Conservation (phyloP, 495 filamentous ascomycete species). For the Sordaria brevicollis region DNA sequence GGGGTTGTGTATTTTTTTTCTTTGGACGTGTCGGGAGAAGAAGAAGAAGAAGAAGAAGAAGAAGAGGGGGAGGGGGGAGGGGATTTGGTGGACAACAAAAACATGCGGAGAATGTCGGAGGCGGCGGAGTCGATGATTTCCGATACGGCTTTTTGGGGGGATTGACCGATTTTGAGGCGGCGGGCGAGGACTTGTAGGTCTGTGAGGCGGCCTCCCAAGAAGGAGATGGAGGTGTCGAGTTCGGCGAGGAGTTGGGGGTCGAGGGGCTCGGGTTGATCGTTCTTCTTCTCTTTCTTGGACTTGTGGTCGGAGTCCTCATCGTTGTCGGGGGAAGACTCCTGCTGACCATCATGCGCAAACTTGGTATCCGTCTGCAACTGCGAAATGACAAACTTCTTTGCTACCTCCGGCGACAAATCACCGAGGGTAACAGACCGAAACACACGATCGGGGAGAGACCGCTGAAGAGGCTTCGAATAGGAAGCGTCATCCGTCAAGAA, state of each 20-base stretch:
- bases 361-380: constrained; percentile 48
- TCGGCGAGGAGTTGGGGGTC: constrained; percentile 32
- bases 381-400: constrained; percentile 80
- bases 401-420: constrained; percentile 75
- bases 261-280: constrained; percentile 24
- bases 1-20: constrained; percentile 60
- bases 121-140: constrained; percentile 84
- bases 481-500: constrained; percentile 92
- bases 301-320: background rate
- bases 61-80: too few relatives aligned
- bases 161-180: constrained; percentile 84
- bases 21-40: too few relatives aligned
- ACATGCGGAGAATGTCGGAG: constrained; percentile 88
- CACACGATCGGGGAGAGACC: constrained; percentile 80
- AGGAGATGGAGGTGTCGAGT: constrained; percentile 71
- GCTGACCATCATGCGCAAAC: background rate
- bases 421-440: constrained; percentile 77
- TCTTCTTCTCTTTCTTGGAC: background rate
- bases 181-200: constrained; percentile 89
- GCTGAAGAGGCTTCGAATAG: constrained; percentile 78
- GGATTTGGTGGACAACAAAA: constrained; percentile 48
- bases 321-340: constrained; percentile 16
- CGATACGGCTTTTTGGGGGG: constrained; percentile 67
- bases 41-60: too few relatives aligned
- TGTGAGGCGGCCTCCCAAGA: constrained; percentile 79